Percentiles rank a stretch among this genome's conserved stretches.
Conservation (phyloP, 805 yeast genomes). For the Candida maesae region DNA sequence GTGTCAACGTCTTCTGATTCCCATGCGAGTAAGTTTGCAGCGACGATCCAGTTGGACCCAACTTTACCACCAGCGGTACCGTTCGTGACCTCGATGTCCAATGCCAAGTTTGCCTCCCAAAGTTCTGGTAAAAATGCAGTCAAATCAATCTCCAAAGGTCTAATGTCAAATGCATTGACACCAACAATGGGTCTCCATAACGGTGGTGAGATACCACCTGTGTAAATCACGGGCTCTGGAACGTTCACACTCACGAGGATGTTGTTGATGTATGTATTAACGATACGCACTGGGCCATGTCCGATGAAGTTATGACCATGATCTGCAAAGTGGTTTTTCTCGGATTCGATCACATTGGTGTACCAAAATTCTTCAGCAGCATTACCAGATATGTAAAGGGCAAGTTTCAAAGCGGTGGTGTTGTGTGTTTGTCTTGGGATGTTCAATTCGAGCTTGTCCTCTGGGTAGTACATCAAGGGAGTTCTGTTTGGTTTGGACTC, state of each 20-base stretch:
- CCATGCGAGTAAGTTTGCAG: conserved; percentile 55
- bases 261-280: conserved; percentile 60
- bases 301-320: conserved; percentile 44
- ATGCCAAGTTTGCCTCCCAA: conserved; percentile 46
- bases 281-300: conserved; percentile 69
- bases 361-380: conserved; percentile 86
- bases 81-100: conserved; percentile 50
- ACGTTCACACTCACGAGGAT: conserved; percentile 54
- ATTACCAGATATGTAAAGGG: conserved; percentile 68
- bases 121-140: conserved; percentile 67
- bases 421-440: conserved; percentile 49
- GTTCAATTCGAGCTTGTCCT: conserved; percentile 31
- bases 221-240: conserved; percentile 71
- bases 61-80: conserved; percentile 35
- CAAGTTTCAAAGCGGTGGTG: conserved; percentile 48
- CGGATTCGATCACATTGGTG: conserved; percentile 50
- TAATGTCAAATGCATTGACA: conserved; percentile 67
- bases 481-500: conserved; percentile 28
- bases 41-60: conserved; percentile 53
- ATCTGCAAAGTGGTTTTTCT: conserved; percentile 35
- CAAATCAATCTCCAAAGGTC: conserved; percentile 65
- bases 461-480: conserved; percentile 46
- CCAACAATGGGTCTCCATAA: conserved; percentile 82
- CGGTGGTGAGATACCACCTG: conserved; percentile 80
- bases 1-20: conserved; percentile 39